Conservation (phyloP, 352 stramenopile species). For the Globisporangium carolinianum region DNA sequence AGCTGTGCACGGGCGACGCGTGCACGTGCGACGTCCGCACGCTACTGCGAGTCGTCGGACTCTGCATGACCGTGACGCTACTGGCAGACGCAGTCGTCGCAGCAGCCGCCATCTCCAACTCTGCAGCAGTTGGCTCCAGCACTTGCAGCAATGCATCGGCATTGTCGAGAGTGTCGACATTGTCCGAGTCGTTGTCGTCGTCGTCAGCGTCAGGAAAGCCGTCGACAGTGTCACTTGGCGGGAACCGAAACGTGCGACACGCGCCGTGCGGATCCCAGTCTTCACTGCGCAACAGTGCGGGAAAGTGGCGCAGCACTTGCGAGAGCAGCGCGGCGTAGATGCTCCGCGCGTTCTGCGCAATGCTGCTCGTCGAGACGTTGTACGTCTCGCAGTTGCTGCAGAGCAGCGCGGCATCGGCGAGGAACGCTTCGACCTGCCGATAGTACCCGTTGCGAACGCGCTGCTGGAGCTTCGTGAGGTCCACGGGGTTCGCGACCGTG, state of each 20-base stretch:
- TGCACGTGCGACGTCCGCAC: conserved; percentile 1
- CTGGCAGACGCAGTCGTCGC: neutral
- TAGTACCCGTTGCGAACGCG: conserved; percentile 69
- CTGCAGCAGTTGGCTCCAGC: neutral
- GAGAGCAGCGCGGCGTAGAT: conserved; percentile 55
- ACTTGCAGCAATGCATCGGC: too few relatives aligned
- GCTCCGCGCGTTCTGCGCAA: conserved; percentile 76
- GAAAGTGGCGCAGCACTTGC: conserved; percentile 56
- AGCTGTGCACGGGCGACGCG: neutral
- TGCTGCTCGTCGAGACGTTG: conserved; percentile 74
- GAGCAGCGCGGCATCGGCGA: conserved; percentile 70
- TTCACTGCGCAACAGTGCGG: conserved; percentile 27
- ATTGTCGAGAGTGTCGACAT: conserved; percentile 1
- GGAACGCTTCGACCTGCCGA: conserved; percentile 76
- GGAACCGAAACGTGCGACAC: conserved; percentile 28
- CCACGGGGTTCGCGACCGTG: conserved; percentile 79
- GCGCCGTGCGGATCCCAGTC: conserved; percentile 17
- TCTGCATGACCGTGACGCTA: neutral
- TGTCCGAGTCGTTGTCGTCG: conserved; percentile 9
- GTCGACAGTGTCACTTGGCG: conserved; percentile 46
- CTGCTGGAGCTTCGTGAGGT: conserved; percentile 72
- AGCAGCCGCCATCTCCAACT: neutral
- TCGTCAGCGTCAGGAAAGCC: conserved; percentile 17
- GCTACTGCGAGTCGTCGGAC: neutral
- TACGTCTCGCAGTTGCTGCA: conserved; percentile 79